Conservation (phyloP, 2,329 filamentous ascomycete genomes). For the Colletotrichum siamense region DNA sequence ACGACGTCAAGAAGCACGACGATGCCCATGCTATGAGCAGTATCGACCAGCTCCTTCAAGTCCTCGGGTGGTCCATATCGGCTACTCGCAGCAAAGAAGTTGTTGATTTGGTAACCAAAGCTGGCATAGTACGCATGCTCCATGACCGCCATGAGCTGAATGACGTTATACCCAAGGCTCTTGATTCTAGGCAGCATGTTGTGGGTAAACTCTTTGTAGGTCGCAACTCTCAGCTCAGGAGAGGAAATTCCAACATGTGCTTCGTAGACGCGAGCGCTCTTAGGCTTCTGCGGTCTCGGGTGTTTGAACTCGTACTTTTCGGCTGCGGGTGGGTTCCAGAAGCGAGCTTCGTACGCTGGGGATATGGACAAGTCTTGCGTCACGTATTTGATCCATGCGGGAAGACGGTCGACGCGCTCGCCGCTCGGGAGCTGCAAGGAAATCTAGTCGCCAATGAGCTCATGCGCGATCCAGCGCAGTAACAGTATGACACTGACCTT, state of each 20-base stretch:
- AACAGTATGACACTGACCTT: constrained; percentile 67
- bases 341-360: constrained; percentile 90
- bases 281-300: constrained; percentile 79
- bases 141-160: constrained; percentile 99
- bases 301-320: constrained; percentile 89
- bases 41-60: constrained; percentile 95
- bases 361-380: constrained; percentile 92
- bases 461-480: background rate
- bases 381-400: constrained; percentile 97
- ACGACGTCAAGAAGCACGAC: constrained; percentile 94
- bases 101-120: constrained; percentile 98
- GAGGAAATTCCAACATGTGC: constrained; percentile 98
- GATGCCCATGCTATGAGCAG: constrained; percentile 88
- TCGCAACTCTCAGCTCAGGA: constrained; percentile 85
- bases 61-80: constrained; percentile 94
- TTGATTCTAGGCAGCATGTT: constrained; percentile 93
- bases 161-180: constrained; percentile 91
- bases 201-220: constrained; percentile 96
- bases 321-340: constrained; percentile 88
- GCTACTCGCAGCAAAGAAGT: constrained; percentile 97
- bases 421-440: constrained; percentile 81
- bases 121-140: constrained; percentile 99
- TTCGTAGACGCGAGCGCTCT: constrained; percentile 92
- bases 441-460: constrained; percentile 60
- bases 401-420: constrained; percentile 84